These are phyloP conservation scores for Paracoccidioides lutzii DNA, from an alignment of 2,329 filamentous ascomycete genomes.

Conservation along the genomic window DNA sequence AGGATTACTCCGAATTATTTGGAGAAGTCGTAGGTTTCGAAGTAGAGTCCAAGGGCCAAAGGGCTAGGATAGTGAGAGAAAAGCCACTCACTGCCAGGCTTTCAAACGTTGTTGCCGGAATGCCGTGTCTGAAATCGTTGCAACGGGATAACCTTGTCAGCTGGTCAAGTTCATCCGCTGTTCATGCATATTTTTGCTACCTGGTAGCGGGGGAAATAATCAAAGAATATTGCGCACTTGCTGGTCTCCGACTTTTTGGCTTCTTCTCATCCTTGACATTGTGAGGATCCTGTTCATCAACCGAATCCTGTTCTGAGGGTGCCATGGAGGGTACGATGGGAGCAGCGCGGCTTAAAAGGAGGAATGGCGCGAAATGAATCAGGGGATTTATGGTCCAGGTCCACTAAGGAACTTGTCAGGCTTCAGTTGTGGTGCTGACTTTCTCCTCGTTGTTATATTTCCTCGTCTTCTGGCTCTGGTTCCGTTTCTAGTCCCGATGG, in stretches of 20 bases:
- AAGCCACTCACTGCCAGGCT: constrained; percentile 78
- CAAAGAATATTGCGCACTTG: constrained; percentile 47
- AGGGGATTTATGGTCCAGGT: neutral
- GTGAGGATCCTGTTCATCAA: constrained; percentile 32
- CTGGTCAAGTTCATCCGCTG: neutral
- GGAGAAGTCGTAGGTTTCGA: neutral
- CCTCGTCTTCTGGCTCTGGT: neutral
- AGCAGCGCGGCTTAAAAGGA: neutral
- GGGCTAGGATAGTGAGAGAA: neutral
- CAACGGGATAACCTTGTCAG: neutral
- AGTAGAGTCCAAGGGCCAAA: neutral
- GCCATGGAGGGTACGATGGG: neutral
- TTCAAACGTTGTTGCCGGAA: constrained; percentile 95
- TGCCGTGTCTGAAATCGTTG: constrained; percentile 58
- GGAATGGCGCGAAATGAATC: neutral
- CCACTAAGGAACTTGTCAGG: neutral
- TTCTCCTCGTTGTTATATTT: neutral
- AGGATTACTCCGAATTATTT: constrained; percentile 4
- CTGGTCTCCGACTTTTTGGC: constrained; percentile 81
- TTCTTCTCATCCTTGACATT: constrained; percentile 49
- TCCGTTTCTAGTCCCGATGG: neutral
- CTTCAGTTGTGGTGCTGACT: neutral
- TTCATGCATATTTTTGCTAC: neutral
- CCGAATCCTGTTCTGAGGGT: constrained; percentile 23
- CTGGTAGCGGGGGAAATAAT: constrained; percentile 1